Evolutionary conservation across 2,329 filamentous ascomycete genomes (phyloP).

Genomic region (Botrytis deweyae): DNA sequence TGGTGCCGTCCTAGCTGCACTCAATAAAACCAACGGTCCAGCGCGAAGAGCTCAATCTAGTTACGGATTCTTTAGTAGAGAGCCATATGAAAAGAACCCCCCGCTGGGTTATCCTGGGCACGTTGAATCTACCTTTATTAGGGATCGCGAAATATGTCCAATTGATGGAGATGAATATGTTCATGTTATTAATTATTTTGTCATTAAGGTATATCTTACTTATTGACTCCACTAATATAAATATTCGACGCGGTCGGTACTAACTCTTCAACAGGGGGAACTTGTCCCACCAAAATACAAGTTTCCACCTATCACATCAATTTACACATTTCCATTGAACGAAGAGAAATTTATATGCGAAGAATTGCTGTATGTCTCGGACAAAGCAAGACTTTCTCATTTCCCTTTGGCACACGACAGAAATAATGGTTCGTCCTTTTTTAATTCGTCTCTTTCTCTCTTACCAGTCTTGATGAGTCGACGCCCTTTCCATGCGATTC

Average conservation of each 20-base stretch:
- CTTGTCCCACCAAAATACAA: not conserved
- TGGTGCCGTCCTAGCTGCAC: constrained; percentile 27
- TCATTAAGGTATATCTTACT: constrained; percentile 21
- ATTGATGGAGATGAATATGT: constrained; percentile 25
- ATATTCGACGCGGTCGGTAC: not conserved
- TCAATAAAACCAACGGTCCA: constrained; percentile 26
- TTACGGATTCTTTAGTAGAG: constrained; percentile 25
- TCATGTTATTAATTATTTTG: constrained; percentile 25
- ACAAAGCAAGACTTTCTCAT: no score
- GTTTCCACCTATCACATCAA: constrained; percentile 12
- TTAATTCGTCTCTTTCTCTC: no score
- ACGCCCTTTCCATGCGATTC: no score
- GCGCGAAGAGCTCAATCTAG: constrained; percentile 21
- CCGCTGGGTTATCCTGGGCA: no score
- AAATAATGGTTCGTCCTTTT: no score
- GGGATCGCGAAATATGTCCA: not conserved
- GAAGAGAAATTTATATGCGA: no score
- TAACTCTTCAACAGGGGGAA: not conserved
- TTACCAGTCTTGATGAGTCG: no score
- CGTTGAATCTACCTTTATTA: no score
- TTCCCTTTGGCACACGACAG: no score
- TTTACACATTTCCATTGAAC: not conserved
- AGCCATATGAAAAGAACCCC: not conserved
- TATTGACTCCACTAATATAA: not conserved
- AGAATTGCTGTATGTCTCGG: no score